Conservation (phyloP, 1,284 basidiomycete genomes). For the Phellopilus nigrolimitatus region DNA sequence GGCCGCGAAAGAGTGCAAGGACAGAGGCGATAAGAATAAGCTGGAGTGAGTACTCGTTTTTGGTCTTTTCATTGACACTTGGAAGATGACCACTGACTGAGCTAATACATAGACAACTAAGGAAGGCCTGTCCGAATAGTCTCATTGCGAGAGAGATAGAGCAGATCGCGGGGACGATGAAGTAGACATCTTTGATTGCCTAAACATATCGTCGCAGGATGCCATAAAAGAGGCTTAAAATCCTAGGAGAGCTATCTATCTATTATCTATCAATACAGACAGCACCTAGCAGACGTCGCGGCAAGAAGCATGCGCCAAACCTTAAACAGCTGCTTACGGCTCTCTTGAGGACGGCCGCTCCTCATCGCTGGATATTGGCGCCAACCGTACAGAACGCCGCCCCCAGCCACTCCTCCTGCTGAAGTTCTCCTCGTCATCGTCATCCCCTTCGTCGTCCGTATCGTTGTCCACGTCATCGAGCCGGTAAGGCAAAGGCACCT, state of each 20-base stretch:
- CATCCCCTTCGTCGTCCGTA: slow-evolving; percentile 36
- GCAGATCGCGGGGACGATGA: slow-evolving; percentile 61
- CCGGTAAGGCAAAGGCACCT: slow-evolving; percentile 72
- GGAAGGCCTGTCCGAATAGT: slow-evolving; percentile 69
- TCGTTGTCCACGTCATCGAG: slow-evolving; percentile 40
- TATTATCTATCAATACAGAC: too few relatives aligned
- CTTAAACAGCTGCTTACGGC: background rate
- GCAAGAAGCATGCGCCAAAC: background rate
- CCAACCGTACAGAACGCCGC: slow-evolving; percentile 9
- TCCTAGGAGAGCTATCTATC: background rate
- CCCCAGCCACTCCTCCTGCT: slow-evolving; percentile 12
- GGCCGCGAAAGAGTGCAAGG: slow-evolving; percentile 85
- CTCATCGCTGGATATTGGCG: slow-evolving; percentile 9
- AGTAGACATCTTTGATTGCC: slow-evolving; percentile 31
- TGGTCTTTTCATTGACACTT: background rate
- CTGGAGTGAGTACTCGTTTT: slow-evolving; percentile 60
- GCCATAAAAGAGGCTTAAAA: background rate
- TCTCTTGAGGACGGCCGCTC: background rate
- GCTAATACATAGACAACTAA: slow-evolving; percentile 49
- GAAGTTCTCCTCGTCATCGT: slow-evolving; percentile 29
- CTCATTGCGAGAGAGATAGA: slow-evolving; percentile 77
- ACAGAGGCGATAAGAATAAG: slow-evolving; percentile 74
- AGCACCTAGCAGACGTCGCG: background rate
- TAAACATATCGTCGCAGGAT: background rate
- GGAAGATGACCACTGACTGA: background rate